A percentile compares a stretch with the other conserved stretches of the same genome.
These are phyloP conservation scores for Pseudonitzschia delicatissima DNA, from an alignment of 108 stramenopile genomes.

Conservation along the genomic window DNA sequence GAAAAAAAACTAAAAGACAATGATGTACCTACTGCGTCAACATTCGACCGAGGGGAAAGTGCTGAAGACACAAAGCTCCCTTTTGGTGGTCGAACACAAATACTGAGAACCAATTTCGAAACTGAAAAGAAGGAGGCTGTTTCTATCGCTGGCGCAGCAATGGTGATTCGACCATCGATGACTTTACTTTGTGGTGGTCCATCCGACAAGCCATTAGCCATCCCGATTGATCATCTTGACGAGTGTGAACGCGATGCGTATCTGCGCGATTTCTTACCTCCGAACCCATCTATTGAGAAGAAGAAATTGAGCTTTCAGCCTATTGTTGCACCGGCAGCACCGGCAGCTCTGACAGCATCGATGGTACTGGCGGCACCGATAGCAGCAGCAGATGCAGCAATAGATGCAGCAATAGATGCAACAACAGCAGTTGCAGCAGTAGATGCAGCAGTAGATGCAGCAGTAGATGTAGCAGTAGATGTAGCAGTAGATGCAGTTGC, in stretches of 20 bases:
- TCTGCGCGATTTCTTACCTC: slow-evolving; percentile 51
- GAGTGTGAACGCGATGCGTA: slow-evolving; percentile 38
- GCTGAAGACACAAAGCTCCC: slow-evolving; percentile 6
- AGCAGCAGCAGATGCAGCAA: no score
- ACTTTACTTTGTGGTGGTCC: slow-evolving; percentile 17
- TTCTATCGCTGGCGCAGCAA: slow-evolving; percentile 12
- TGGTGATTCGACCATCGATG: slow-evolving; percentile 39
- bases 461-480: no score
- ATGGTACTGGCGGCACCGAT: no score
- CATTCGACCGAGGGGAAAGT: slow-evolving; percentile 2
- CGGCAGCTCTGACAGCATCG: no score
- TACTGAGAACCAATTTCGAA: slow-evolving; percentile 6
- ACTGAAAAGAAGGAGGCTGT: slow-evolving; percentile 13
- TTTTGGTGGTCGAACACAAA: background rate
- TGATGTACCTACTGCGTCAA: slow-evolving; percentile 8
- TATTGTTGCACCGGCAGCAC: background rate
- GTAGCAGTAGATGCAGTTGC: no score
- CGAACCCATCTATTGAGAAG: slow-evolving; percentile 26
- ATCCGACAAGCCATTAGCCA: slow-evolving; percentile 11
- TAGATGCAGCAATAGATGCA: no score
- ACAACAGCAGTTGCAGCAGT: no score
- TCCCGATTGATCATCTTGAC: slow-evolving; percentile 36
- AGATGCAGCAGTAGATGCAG: no score
- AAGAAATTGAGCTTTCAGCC: background rate
- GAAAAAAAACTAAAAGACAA: slow-evolving; percentile 1